phyloP scores from a whole-genome alignment of 2,329 filamentous ascomycete genomes.

The Verticillium longisporum region DNA sequence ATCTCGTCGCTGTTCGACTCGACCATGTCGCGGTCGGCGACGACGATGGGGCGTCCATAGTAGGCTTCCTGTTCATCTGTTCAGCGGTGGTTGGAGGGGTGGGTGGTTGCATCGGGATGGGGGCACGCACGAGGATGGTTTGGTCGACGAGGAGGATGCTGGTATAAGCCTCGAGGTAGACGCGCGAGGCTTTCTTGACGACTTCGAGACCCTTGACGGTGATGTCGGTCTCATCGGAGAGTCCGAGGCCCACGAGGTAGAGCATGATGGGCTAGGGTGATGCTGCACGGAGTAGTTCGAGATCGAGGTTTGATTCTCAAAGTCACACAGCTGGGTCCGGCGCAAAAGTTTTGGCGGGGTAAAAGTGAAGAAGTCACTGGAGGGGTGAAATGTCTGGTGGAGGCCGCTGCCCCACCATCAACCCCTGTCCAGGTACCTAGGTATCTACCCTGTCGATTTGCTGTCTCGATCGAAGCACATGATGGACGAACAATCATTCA shows the following conservation, averaged over 20 bases:
- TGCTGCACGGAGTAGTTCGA: background rate
- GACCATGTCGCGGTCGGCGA: constrained; percentile 96
- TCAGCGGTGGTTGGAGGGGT: too few species aligned
- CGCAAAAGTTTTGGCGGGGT: background rate
- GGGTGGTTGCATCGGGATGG: accelerated
- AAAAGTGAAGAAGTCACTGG: constrained; percentile 3
- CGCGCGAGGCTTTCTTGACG: constrained; percentile 78
- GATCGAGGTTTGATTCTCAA: background rate
- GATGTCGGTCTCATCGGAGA: constrained; percentile 95
- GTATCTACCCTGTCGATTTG: too few species aligned
- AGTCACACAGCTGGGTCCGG: background rate
- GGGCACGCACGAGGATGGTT: constrained; percentile 43
- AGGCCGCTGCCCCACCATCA: background rate
- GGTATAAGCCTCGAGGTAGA: constrained; percentile 97
- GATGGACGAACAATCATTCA: background rate
- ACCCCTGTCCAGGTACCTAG: background rate
- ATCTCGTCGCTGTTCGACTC: constrained; percentile 92
- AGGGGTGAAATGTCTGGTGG: constrained; percentile 10
- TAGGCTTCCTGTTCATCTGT: constrained; percentile 65
- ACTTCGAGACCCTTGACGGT: constrained; percentile 91
- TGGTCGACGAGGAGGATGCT: constrained; percentile 91
- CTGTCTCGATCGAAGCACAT: too few species aligned
- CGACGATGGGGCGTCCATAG: constrained; percentile 83
- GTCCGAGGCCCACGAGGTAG: constrained; percentile 87
- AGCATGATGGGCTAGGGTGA: constrained; percentile 57